A percentile compares a stretch with the other conserved stretches of the same genome.
Conservation (phyloP, 192 early-diverging fungal genomes). For the Entomortierella chlamydospora region DNA sequence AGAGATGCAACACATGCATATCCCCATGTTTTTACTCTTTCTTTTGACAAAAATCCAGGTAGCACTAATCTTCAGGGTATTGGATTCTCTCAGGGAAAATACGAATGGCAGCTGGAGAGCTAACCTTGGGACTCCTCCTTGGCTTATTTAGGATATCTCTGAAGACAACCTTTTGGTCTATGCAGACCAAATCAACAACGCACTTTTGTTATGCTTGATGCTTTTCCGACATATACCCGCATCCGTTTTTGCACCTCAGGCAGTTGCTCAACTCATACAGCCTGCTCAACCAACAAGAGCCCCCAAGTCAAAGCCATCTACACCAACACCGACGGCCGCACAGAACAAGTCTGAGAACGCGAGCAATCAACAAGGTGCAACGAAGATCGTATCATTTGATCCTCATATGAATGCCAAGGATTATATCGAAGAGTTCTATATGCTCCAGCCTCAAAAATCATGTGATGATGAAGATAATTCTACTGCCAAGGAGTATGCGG, state of each 20-base stretch:
- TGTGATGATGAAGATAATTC: constrained; percentile 11
- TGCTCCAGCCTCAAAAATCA: constrained; percentile 21
- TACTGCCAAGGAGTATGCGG: constrained; percentile 42
- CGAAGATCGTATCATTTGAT: constrained; percentile 45
- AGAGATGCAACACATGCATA: constrained; percentile 83
- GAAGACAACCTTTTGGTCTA: constrained; percentile 24
- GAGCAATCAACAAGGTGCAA: background rate
- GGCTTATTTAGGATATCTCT: constrained; percentile 7
- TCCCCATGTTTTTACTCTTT: constrained; percentile 79
- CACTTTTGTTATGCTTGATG: constrained; percentile 37
- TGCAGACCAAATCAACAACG: constrained; percentile 28
- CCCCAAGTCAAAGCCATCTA: constrained; percentile 43
- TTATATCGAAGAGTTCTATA: constrained; percentile 64
- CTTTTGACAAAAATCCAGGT: constrained; percentile 67
- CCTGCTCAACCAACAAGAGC: constrained; percentile 31
- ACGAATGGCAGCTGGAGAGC: too few species aligned
- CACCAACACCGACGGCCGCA: constrained; percentile 15
- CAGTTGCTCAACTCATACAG: constrained; percentile 12
- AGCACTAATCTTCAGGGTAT: background rate
- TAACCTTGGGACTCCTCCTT: too few species aligned
- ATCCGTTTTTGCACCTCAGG: constrained; percentile 45
- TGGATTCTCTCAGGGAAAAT: too few species aligned
- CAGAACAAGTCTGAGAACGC: constrained; percentile 8
- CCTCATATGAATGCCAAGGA: constrained; percentile 53
- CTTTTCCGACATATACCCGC: constrained; percentile 47